Base-by-base conservation (phyloP, 2,329 filamentous ascomycete species). In the Byssothecium circinans region DNA sequence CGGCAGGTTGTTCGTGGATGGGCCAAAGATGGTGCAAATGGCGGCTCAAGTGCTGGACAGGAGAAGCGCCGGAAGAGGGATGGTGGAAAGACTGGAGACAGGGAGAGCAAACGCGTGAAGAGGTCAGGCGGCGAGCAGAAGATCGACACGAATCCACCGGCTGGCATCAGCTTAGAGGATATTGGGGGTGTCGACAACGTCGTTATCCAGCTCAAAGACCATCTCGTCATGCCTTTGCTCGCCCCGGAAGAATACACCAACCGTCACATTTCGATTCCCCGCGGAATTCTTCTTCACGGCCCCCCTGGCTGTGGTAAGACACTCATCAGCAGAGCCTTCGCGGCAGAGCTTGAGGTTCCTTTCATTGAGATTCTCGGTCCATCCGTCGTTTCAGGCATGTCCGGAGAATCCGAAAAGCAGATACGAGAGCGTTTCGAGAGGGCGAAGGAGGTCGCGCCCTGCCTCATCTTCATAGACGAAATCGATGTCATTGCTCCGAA, bases 401-500 rank as follows among this genome's bases (percentile, higher is more conserved):
- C 88, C 27, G 89, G 89, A 59, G 90, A 94, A 65, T 92, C 88
- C 0, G 89, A 95, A 69, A 91, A 91, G 74, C 89, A 90, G 50
- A 82, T 95, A 22, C 79, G 89, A 29, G 88, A 92, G 56, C 80
- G 90, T 39, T 95, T 95, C 52, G 91, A 97, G 11, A 89, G 94
- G 63, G 94, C 94, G 0, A 89, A 89, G 67, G 81, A 83, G 45
- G 80, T 91, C 30, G 91, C 92, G 0, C 94, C 94, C 0, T 95
- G 90, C 62, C 78, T 99, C 4, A 80, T 99, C 4, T 95, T 96
- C 63, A 88, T 97, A 47, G 91, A 96, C 58, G 87, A 96, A 58
- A 89, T 97, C 43, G 91, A 99, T 69, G 86, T 87, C 3, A 94
- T 97, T 60, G 89, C 91, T 41, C 88, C 89, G 0, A 95, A 95